Evolutionary conservation across 495 filamentous ascomycete genomes (phyloP), one percentile per base, ranked within the genome.

Genomic region (Penicillium robsamsonii): DNA sequence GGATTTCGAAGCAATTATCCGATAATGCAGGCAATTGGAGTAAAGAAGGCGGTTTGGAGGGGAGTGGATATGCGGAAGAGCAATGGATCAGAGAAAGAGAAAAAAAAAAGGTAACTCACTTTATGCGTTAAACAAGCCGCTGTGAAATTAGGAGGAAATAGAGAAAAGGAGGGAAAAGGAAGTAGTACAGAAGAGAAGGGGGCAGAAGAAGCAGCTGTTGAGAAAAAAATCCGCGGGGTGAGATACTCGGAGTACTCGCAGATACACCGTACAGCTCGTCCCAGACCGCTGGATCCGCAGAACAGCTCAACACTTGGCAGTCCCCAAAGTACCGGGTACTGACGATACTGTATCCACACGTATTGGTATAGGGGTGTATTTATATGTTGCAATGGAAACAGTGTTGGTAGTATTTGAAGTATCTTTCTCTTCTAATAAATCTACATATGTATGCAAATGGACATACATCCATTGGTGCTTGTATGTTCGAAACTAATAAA

Each of bases 211-310:
- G 51, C 55, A 54, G 51, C 55, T 60, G 60, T 62, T 57, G 47
- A 66, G 61, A 65, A 64, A 68, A 64, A 68, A 66, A 59, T 54
- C 45, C 60, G 63, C 56, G 66, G 63, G 63, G 62, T 52, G 45
- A 46, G 30, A 29, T 42, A 35, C 42, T 56, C 60, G 56, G 50
- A 68, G 63, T 61, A 69, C 66, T 69, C 61, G 66, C 61, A 69
- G 64, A 53, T 69, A 69, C 66, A 65, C 63, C 61, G 66, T 69
- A 69, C 61, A 66, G 58, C 64, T 69, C 64, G 56, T 66, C 61
- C 60, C 56, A 54, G 46, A 54, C 30, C 25, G 46, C 40, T 20
- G 50, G 41, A 47, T 43, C 50, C 37, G 47, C 50, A 37, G 33
- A 38, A n/a, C 53, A 55, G 50, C 61, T 65, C 61, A 64, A 67